A percentile compares a stretch with the other conserved stretches of the same genome.
phyloP scores from a whole-genome alignment of 2,329 filamentous ascomycete genomes.

The Falciphora oryzae region DNA sequence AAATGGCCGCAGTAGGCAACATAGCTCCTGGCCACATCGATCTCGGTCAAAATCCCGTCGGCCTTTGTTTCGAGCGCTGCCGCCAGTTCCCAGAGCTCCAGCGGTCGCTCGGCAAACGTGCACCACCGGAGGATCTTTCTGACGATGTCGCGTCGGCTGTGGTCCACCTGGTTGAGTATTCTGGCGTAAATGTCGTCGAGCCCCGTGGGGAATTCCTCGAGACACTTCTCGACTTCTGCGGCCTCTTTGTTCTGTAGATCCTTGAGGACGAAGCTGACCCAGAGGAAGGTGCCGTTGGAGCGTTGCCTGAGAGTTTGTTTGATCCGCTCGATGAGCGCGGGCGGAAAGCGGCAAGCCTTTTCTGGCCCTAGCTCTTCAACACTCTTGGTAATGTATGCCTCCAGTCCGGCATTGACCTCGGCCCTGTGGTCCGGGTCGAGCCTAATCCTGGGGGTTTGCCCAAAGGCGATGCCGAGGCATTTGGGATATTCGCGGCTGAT shows the following conservation, averaged over 20 bases:
- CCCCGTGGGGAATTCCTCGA: not conserved
- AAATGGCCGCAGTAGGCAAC: not conserved
- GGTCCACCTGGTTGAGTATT: not conserved
- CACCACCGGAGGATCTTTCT: conserved; percentile 1
- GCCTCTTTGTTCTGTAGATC: not conserved
- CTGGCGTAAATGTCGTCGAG: conserved; percentile 1
- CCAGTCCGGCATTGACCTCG: conserved; percentile 1
- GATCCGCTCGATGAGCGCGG: not conserved
- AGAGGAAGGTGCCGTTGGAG: not conserved
- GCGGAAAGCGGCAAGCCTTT: not conserved
- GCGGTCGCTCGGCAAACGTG: not conserved
- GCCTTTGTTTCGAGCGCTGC: not conserved
- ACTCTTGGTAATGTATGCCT: not conserved
- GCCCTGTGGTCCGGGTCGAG: conserved; percentile 6
- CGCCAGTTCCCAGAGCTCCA: not conserved
- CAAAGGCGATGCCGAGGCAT: not conserved
- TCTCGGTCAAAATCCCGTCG: not conserved
- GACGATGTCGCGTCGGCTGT: not conserved
- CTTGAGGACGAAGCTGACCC: conserved; percentile 4
- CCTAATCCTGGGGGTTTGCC: not conserved
- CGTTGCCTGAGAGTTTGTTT: not conserved
- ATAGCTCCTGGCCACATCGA: not conserved
- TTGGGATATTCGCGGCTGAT: conserved; percentile 3
- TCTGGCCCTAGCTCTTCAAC: not conserved
- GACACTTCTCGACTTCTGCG: not conserved